A percentile compares a stretch with the other conserved stretches of the same genome.
Evolutionary conservation across 164 flowering plant species (phyloP).

Genomic region (Umbellularia californica): DNA sequence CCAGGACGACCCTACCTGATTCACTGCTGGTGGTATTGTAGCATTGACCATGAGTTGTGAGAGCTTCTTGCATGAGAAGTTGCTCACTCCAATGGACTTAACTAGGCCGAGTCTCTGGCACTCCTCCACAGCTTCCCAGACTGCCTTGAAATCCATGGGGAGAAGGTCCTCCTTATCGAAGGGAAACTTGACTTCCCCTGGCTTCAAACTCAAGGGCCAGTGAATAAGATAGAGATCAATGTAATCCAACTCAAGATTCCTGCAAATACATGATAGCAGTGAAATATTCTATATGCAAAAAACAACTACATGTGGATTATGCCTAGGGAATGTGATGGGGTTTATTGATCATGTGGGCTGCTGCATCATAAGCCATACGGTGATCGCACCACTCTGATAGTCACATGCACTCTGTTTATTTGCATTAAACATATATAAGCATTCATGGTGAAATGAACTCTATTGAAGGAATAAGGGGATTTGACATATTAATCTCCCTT

Average conservation of each 20-base stretch:
- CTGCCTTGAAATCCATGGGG: conserved; percentile 19
- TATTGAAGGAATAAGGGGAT: no score
- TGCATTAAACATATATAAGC: no score
- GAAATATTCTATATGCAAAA: no score
- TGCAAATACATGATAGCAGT: neutral
- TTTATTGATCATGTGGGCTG: no score
- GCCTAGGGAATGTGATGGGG: no score
- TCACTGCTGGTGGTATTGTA: conserved; percentile 28
- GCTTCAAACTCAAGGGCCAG: neutral
- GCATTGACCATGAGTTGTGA: conserved; percentile 19
- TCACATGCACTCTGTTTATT: no score
- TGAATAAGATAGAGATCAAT: conserved; percentile 13
- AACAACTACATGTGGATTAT: no score
- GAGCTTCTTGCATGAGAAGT: conserved; percentile 9
- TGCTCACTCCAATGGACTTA: conserved; percentile 25
- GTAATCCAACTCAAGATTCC: conserved; percentile 15
- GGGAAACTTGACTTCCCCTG: neutral
- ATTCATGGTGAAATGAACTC: no score
- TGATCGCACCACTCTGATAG: no score
- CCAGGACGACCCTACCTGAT: conserved; percentile 16
- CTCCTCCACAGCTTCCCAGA: conserved; percentile 31
- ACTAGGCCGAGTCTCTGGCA: conserved; percentile 20
- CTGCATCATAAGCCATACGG: no score
- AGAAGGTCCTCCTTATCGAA: conserved; percentile 16
- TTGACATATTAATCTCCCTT: no score